Base-by-base conservation (phyloP, 768 basidiomycete species). In the Multifurca ochricompacta region DNA sequence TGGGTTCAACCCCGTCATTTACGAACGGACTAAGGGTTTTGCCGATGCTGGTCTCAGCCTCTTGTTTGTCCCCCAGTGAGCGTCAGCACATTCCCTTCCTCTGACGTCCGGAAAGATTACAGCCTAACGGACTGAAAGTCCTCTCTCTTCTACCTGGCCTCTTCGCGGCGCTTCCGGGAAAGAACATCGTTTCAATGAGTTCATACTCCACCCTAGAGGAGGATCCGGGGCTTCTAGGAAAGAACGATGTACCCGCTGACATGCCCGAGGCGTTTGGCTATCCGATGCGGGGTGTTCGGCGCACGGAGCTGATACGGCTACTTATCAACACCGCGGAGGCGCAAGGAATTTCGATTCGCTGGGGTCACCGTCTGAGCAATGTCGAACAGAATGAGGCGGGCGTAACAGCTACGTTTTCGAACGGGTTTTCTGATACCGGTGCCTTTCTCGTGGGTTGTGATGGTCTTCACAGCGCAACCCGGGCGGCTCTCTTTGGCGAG, bases 391-490 rank as follows among this genome's bases (percentile, higher is more conserved):
- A 44, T 18, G 63, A 62, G 1, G 64, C 61, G 10, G 56, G 53
- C 14, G 75, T 72, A 2, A 53, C 56, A 5, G 73, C 71, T 10
- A 59, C 39, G 4, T 71, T 75, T 55, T 64, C 61, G 32, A 71
- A 71, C 45, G 75, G 73, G 8, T 55, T 55, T 19, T 63, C 51
- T 41, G 72, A 69, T 40, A 66, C 59, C 0, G 73, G 69, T 6
- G 69, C 68, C 53, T 69, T 77, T 48, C 67, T 74, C 4, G 66
- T 75, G 8, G 75, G 74, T 19, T 73, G 72, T 60, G 75, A 76
- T 51, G 75, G 75, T 9, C 63, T 76, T 54, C 74, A 75, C 56
- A 72, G 71, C 56, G 67, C 63, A 47, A 73, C 73, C 10, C 66
- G 74, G 2, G 59, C 57, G 18, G 58, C 65, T 10, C 61, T 75